Conservation (phyloP, 225 moss, liverwort and hornwort species). For the Thuidium tamariscinum region DNA sequence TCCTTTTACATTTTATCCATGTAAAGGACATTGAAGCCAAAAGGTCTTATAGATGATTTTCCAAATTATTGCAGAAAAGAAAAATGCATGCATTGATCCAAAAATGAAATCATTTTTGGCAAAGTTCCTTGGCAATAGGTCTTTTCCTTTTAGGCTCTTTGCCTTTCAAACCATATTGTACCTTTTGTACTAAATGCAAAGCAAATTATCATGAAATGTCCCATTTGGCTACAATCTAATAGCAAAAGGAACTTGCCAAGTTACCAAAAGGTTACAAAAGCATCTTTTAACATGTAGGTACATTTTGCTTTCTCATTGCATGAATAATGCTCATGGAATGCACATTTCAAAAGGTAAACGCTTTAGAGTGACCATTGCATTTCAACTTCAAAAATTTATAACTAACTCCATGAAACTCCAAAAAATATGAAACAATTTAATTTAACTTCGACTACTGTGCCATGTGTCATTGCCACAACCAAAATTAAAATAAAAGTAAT, state of each 20-base stretch:
- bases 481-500: no score
- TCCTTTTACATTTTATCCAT: not conserved
- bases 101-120: not conserved
- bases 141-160: fast-evolving
- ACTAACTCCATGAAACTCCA: not conserved
- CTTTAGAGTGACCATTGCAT: not conserved
- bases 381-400: not conserved
- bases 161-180: not conserved
- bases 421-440: not conserved
- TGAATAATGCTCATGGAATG: fast-evolving
- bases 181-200: not conserved
- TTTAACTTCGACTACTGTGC: no score
- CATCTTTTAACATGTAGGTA: fast-evolving
- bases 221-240: not conserved
- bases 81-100: not conserved
- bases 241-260: fast-evolving
- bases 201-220: not conserved
- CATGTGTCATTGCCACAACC: no score
- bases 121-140: not conserved
- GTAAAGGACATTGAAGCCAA: not conserved
- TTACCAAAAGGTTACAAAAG: no score
- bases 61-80: not conserved
- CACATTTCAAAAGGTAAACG: fast-evolving
- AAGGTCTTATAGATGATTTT: not conserved
- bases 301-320: not conserved